A percentile compares a stretch with the other conserved stretches of the same genome.
Evolutionary conservation across 2,329 filamentous ascomycete genomes (phyloP).

Genomic region (Helotiales sp.): DNA sequence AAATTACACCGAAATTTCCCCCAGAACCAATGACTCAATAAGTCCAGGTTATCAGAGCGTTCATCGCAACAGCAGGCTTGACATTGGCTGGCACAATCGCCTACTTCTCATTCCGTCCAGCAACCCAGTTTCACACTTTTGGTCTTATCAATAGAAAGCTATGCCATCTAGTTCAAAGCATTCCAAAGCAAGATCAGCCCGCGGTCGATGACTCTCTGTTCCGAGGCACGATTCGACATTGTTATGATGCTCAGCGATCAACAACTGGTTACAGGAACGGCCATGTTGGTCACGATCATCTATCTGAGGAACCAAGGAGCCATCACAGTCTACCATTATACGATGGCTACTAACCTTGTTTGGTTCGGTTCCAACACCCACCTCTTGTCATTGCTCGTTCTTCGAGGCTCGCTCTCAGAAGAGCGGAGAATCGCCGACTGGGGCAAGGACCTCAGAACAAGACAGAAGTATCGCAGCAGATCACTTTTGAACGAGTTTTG

Average conservation of each 20-base stretch:
- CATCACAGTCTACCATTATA: background rate
- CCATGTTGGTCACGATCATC: background rate
- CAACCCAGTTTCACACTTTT: background rate
- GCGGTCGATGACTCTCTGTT: background rate
- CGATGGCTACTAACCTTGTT: background rate
- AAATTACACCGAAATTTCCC: background rate
- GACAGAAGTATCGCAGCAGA: background rate
- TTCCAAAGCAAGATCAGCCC: background rate
- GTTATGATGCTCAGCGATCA: background rate
- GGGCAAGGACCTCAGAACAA: background rate
- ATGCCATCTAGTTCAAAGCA: background rate
- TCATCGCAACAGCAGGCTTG: background rate
- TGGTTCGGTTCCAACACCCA: background rate
- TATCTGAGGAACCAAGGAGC: background rate
- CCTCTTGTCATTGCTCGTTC: background rate
- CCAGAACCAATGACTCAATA: background rate
- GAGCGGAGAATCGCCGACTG: background rate
- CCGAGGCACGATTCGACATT: background rate
- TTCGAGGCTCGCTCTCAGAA: background rate
- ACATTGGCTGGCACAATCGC: background rate
- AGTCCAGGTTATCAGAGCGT: background rate
- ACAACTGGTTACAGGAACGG: background rate
- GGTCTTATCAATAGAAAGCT: background rate
- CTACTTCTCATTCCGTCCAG: background rate
- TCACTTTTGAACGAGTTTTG: background rate